Conservation (phyloP, 192 early-diverging fungal species). For the Mortierella alpina region DNA sequence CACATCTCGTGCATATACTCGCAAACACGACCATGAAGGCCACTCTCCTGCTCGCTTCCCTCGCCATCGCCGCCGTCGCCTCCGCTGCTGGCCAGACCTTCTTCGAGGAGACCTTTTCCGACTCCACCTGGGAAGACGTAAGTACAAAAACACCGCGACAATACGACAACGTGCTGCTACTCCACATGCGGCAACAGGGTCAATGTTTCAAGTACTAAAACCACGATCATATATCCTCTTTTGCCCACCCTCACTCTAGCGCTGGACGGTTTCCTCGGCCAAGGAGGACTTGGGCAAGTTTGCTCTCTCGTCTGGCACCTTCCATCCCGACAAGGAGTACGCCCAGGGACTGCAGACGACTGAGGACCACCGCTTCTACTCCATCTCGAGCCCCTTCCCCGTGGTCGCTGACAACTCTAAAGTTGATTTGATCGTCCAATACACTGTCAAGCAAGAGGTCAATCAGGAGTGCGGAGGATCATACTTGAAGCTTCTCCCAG, state of each 20-base stretch:
- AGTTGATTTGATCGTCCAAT: slow-evolving; percentile 88
- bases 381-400: slow-evolving; percentile 79
- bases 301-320: slow-evolving; percentile 78
- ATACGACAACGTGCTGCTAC: neutral
- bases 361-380: slow-evolving; percentile 89
- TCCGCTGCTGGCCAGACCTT: slow-evolving; percentile 62
- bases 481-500: slow-evolving; percentile 90
- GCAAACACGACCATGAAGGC: slow-evolving; percentile 40
- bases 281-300: slow-evolving; percentile 81
- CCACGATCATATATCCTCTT: neutral
- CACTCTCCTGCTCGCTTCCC: slow-evolving; percentile 46
- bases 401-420: slow-evolving; percentile 82
- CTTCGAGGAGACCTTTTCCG: slow-evolving; percentile 88
- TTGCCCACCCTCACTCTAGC: slow-evolving; percentile 42
- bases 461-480: slow-evolving; percentile 93
- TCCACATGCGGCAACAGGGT: neutral
- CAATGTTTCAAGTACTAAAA: neutral
- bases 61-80: slow-evolving; percentile 53
- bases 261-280: slow-evolving; percentile 77
- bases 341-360: slow-evolving; percentile 81
- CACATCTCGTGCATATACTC: neutral
- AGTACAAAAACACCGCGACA: neutral
- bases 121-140: slow-evolving; percentile 67
- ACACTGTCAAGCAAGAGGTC: slow-evolving; percentile 92
- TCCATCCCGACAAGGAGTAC: slow-evolving; percentile 75